These are phyloP conservation scores for Solanum microdontum DNA, from an alignment of 257 asterid genomes.

Conservation along the genomic window DNA sequence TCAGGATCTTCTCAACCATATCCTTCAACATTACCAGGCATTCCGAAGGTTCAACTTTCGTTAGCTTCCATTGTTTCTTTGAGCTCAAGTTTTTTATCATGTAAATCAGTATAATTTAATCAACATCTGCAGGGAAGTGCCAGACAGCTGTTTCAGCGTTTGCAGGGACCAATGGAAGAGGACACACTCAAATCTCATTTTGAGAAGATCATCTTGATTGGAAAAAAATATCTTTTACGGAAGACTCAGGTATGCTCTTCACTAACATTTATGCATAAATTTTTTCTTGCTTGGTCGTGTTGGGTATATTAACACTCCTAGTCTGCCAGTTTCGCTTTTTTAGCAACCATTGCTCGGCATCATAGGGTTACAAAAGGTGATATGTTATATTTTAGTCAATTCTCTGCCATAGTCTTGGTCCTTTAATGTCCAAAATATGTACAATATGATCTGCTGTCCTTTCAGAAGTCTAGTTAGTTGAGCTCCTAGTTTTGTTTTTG, in stretches of 20 bases:
- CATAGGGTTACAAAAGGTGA: background rate
- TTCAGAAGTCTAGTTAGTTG: background rate
- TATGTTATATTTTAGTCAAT: background rate
- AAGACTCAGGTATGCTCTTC: conserved; percentile 52
- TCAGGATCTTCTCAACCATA: conserved; percentile 96
- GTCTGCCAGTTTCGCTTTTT: background rate
- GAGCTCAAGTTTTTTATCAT: background rate
- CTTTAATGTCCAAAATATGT: background rate
- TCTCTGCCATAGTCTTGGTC: background rate
- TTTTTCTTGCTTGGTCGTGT: background rate
- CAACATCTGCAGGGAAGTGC: conserved; percentile 82
- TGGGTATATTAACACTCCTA: background rate
- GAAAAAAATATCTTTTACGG: conserved; percentile 42
- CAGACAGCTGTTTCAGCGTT: conserved; percentile 84
- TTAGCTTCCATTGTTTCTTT: conserved; percentile 2
- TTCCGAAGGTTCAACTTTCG: conserved; percentile 59
- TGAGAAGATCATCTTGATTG: conserved; percentile 73
- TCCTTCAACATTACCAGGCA: conserved; percentile 88
- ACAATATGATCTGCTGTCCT: background rate
- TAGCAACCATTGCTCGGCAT: background rate
- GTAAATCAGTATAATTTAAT: conserved; percentile 4
- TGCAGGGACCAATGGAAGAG: conserved; percentile 98
- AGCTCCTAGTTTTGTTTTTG: background rate
- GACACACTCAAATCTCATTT: conserved; percentile 87
- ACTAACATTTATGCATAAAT: background rate